Evolutionary conservation across 129 eudicot species (phyloP), one percentile per base, ranked within the genome.

Genomic region (Tanacetum coccineum): DNA sequence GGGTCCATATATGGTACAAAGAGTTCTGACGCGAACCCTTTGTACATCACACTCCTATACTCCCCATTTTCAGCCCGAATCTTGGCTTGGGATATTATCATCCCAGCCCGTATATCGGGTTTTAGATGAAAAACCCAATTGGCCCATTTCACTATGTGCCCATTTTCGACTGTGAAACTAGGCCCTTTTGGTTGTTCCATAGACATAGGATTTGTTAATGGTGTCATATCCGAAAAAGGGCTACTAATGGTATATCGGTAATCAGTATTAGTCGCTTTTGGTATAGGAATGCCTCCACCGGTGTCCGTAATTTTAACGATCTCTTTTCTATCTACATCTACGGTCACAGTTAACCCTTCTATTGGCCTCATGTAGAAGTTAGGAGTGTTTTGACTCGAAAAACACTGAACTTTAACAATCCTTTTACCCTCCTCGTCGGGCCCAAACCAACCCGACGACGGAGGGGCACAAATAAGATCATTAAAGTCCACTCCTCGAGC

Each of bases 311-410:
- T 20, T 70, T 88, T 78, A 13, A 85, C 53, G 13, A 85, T 61
- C 52, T 81, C 70, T 26, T 42, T 64, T 0, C 72, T 70, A 46
- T 85, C 88, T 0, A 88, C 14, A 48, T 88, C 96, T 0, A 85
- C 82, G 2, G 76, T 60, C n/a, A 82, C 40, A 0, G 77, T 76
- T 58, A 88, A 73, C 59, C 95, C 95, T 67, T 84, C 88, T 14
- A 87, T 84, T 14, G 91, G 95, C 68, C 95, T 82, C 95, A 87
- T 87, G 78, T 82, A 87, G 73, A 62, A 86, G 47, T 90, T 90
- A 20, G 88, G 70, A 3, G 90, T 86, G 67, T 68, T 80, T 61
- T 90, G 54, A 3, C 17, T 74, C 7, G 84, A 83, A 66, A 74
- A 89, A 40, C 94, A 86, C 13, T 78, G 81, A 66, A 84, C 70